Percentiles rank a stretch among this genome's conserved stretches.
Evolutionary conservation across 2,329 filamentous ascomycete species (phyloP).

Genomic region (Fusarium sp.): DNA sequence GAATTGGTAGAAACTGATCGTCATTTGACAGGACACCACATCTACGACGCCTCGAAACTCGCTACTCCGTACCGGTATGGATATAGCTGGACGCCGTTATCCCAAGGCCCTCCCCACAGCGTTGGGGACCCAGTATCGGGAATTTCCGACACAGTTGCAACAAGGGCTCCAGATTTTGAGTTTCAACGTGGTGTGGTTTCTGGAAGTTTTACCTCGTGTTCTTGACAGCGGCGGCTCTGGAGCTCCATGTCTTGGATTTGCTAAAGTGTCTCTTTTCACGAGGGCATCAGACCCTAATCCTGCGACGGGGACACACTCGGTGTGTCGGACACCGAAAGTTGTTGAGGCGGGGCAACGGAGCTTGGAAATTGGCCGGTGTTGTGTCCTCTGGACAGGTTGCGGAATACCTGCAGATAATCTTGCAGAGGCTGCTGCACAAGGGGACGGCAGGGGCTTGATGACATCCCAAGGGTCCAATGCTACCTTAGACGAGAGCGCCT

Average conservation of each 20-base stretch:
- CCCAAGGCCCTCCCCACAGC: not conserved
- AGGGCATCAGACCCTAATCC: not conserved
- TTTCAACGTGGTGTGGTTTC: not conserved
- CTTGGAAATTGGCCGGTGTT: not conserved
- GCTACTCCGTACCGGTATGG: not conserved
- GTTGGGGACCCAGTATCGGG: not conserved
- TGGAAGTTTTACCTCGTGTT: not conserved
- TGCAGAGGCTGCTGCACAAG: not conserved
- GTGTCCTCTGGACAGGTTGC: not conserved
- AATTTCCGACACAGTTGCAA: not conserved
- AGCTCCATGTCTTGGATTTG: not conserved
- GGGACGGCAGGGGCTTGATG: not conserved
- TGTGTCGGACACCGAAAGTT: not conserved
- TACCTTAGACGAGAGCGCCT: not conserved
- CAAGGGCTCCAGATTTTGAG: not conserved
- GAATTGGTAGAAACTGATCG: not conserved
- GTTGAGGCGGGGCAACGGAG: not conserved
- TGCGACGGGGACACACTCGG: not conserved
- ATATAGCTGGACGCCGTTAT: not conserved
- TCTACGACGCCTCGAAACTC: not conserved
- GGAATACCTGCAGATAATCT: not conserved
- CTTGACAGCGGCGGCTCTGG: not conserved
- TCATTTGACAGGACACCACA: not conserved
- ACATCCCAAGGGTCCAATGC: not conserved
- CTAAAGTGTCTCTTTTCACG: not conserved